Evolutionary conservation across 768 basidiomycete species (phyloP), one percentile per base, ranked within the genome.

Genomic region (Amanita fuliginea): DNA sequence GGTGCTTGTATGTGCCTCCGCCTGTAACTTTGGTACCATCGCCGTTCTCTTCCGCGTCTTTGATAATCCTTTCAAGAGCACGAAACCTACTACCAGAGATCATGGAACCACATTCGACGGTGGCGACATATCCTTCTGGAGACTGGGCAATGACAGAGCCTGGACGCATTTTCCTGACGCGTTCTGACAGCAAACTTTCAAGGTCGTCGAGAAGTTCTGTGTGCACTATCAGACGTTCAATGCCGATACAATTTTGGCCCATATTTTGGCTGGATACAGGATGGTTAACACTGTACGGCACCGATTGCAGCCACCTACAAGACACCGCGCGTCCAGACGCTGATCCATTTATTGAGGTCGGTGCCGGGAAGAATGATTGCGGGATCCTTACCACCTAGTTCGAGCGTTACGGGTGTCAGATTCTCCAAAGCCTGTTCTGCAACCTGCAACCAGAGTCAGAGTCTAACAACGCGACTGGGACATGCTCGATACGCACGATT

Each of bases 171-270:
- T 78, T 80, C 30, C 66, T 62, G 33, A 81, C 76, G 13, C 83
- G 77, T n/a, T 80, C 76, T 18, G 67, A 59, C 57, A 97, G 72
- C 18, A 80, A 73, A 2, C 71, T 68, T 55, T 82, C 76, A 43
- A 98, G 76, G 4, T 81, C 78, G 42, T 91, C 78, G 57, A 93
- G 86, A 57, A 90, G 83, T 0, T 73, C 73, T 0, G 69, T 60
- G 58, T 93, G 92, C 33, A 98, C 90, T 41, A 98, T 77, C 55
- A 98, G 76, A 2, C 93, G 80, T 64, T 99, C 95, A 54, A 94
- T 88, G 32, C 94, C 95, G 57, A 99, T 95, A 63, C 95, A 99
- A 59, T 97, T 97, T 67, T 97, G 95, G 18, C 94, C 94, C 45
- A 78, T 77, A 52, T 91, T 90, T 71, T 93, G 92, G 72, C 91